Percentiles rank a stretch among this genome's conserved stretches.
These are phyloP conservation scores for Trichoderma hamatum DNA, from an alignment of 2,329 filamentous ascomycete species.

Conservation along the genomic window DNA sequence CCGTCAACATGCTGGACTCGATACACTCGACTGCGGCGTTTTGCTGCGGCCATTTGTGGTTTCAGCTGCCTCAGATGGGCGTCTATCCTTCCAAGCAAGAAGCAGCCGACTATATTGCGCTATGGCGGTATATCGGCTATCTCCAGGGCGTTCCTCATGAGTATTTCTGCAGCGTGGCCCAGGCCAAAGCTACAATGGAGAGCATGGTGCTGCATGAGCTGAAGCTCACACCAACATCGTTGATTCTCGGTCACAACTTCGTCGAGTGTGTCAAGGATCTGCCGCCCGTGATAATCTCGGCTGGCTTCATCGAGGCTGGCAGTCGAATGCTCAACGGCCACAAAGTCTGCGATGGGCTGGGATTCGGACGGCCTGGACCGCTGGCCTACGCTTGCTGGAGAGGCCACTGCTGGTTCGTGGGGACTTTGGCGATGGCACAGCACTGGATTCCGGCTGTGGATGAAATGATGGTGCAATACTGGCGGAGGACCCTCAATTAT, in stretches of 20 bases:
- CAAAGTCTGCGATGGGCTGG: constrained; percentile 42
- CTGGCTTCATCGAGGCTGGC: constrained; percentile 41
- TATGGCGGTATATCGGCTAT: constrained; percentile 48
- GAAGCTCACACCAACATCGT: constrained; percentile 39
- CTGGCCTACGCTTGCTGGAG: constrained; percentile 37
- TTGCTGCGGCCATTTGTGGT: constrained; percentile 62
- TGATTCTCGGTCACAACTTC: constrained; percentile 44
- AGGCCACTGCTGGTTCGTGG: constrained; percentile 40
- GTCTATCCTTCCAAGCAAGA: constrained; percentile 61
- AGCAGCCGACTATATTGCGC: constrained; percentile 63
- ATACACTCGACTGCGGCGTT: constrained; percentile 67
- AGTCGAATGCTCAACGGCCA: constrained; percentile 45
- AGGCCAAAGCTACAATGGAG: constrained; percentile 41
- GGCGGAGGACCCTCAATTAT: constrained; percentile 34
- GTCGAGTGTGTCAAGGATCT: constrained; percentile 43
- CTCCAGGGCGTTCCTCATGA: constrained; percentile 37
- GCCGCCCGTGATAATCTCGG: constrained; percentile 42
- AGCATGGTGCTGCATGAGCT: constrained; percentile 41
- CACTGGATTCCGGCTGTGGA: constrained; percentile 35
- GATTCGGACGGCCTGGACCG: constrained; percentile 38
- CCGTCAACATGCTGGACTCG: constrained; percentile 67
- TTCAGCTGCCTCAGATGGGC: constrained; percentile 65
- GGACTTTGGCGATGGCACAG: constrained; percentile 35
- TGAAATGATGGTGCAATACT: constrained; percentile 32
- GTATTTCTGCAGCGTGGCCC: constrained; percentile 32